Evolutionary conservation across 108 stramenopile genomes (phyloP), one percentile per base, ranked within the genome.

Genomic region (Parmales sp.): DNA sequence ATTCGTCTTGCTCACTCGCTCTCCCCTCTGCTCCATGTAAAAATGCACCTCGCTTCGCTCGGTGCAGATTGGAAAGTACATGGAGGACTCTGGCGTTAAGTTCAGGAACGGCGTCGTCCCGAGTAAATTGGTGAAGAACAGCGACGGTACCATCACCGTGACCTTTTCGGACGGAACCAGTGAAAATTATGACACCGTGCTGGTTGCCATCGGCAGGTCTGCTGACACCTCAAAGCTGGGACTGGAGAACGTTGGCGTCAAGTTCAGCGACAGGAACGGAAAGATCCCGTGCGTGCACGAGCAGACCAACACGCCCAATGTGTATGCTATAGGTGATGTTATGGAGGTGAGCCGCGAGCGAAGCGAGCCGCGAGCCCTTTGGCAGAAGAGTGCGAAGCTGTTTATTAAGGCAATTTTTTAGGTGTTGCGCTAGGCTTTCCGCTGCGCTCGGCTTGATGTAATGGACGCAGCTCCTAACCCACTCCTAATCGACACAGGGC

Each of bases 261-360:
- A 75, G 28, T 73, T 82, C 25, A 91, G 88, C 69, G 82, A 90
- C 1, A 76, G 78, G 19, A 88, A 86, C 49, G 74, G 81, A 11
- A 92, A 93, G 76, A 90, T 99, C 60, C 19, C 73, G 5, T 75
- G 84, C 50, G 80, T 76, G 45, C 72, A 83, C 64, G 96, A 97
- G 71, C 95, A 97, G 71, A 90, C 93, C 0, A 64, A 68, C 25
- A 82, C 80, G 28, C 91, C 93, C 64, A 92, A 95, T 65, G 82
- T 99, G 39, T 99, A 95, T 69, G 96, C 92, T n/a, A 87, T 98
- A 41, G 98, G 98, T 19, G 96, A 98, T 83, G 93, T 95, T 22
- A 86, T 97, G 76, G 88, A 95, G 16, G n/a, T n/a, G n/a, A n/a
- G n/a, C n/a, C n/a, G n/a, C n/a, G n/a, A n/a, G n/a, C n/a, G n/a